A percentile compares a stretch with the other conserved stretches of the same genome.
These are phyloP conservation scores for Heliophila coronopifolia DNA, from an alignment of 441 rosid species.

Conservation along the genomic window DNA sequence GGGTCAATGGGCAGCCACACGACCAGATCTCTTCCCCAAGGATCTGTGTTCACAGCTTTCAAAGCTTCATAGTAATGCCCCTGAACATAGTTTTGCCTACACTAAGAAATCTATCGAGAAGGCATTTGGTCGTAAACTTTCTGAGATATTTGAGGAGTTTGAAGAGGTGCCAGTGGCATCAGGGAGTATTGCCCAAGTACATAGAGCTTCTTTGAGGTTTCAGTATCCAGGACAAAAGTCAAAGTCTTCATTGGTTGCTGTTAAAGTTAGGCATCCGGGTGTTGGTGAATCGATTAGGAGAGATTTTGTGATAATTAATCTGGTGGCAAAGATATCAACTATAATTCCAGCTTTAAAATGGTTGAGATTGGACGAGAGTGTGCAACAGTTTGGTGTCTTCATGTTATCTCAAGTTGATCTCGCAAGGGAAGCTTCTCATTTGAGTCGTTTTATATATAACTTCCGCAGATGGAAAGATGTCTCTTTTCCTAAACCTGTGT, in stretches of 20 bases:
- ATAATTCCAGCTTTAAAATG: constrained; percentile 81
- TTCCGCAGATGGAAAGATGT: constrained; percentile 96
- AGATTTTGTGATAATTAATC: constrained; percentile 83
- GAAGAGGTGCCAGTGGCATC: constrained; percentile 96
- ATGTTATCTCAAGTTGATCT: constrained; percentile 99
- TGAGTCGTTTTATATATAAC: constrained; percentile 90
- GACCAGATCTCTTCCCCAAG: constrained; percentile 95
- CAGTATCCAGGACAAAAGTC: constrained; percentile 74
- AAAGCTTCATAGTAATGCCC: constrained; percentile 88
- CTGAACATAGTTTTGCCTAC: constrained; percentile 85
- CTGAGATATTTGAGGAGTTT: constrained; percentile 80
- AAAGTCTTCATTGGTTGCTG: constrained; percentile 84
- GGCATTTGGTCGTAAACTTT: constrained; percentile 87
- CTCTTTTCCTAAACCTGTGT: constrained; percentile 96
- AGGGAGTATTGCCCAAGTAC: constrained; percentile 98
- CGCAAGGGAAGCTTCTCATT: constrained; percentile 98
- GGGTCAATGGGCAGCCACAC: constrained; percentile 99
- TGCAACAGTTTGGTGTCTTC: constrained; percentile 92
- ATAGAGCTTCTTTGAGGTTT: constrained; percentile 83
- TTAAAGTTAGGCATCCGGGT: constrained; percentile 98
- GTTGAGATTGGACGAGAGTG: constrained; percentile 96
- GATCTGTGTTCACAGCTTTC: constrained; percentile 89
- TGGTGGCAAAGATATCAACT: constrained; percentile 64
- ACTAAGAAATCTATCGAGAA: constrained; percentile 79
- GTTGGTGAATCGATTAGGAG: constrained; percentile 96